Conservation (phyloP, 805 yeast genomes). For the Schwanniomyces yamadae region DNA sequence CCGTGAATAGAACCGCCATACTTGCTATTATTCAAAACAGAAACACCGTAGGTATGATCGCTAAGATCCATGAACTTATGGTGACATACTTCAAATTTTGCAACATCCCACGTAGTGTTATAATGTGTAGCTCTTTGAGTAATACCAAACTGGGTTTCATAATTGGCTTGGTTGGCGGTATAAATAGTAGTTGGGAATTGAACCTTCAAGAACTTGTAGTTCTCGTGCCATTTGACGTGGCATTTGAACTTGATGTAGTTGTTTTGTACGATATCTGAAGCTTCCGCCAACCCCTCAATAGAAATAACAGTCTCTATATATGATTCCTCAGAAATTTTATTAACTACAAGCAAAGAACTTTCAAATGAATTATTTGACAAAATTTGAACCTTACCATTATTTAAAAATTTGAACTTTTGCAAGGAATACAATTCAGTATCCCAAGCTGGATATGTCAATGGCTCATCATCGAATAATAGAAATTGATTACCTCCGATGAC, state of each 20-base stretch:
- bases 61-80: slow-evolving; percentile 93
- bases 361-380: slow-evolving; percentile 55
- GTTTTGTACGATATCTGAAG: slow-evolving; percentile 30
- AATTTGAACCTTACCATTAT: slow-evolving; percentile 39
- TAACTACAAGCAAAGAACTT: slow-evolving; percentile 61
- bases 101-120: slow-evolving; percentile 95
- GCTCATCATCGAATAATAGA: slow-evolving; percentile 84
- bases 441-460: slow-evolving; percentile 94
- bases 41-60: slow-evolving; percentile 83
- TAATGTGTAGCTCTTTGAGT: slow-evolving; percentile 92
- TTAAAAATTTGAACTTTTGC: slow-evolving; percentile 58
- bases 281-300: slow-evolving; percentile 57
- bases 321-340: slow-evolving; percentile 57
- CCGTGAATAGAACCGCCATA: slow-evolving; percentile 95
- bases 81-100: slow-evolving; percentile 92
- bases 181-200: slow-evolving; percentile 89
- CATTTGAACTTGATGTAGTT: slow-evolving; percentile 38
- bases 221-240: slow-evolving; percentile 81
- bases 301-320: slow-evolving; percentile 68
- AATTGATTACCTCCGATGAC: slow-evolving; percentile 72
- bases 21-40: slow-evolving; percentile 78
- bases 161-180: slow-evolving; percentile 68
- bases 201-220: slow-evolving; percentile 84
- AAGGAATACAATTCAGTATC: slow-evolving; percentile 91
- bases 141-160: slow-evolving; percentile 92